Evolutionary conservation across 352 stramenopile genomes (phyloP).

Genomic region (Peronospora destructor): DNA sequence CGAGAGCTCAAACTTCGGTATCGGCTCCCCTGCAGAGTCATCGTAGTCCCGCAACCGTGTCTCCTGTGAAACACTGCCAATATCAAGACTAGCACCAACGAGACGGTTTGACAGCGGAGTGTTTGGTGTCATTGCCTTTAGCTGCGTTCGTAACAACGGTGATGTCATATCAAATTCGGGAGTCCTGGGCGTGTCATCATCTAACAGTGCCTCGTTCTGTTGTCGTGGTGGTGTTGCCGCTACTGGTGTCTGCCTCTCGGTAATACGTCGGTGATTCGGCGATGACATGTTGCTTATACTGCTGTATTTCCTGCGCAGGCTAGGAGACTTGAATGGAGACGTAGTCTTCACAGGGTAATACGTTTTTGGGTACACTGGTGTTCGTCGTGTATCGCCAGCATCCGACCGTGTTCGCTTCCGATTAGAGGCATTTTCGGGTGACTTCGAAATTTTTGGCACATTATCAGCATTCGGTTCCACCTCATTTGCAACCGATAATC

Average conservation of each 20-base stretch:
- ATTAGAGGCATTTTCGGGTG: constrained; percentile 21
- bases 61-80: constrained; percentile 67
- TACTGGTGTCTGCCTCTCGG: constrained; percentile 10
- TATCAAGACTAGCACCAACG: constrained; percentile 64
- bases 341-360: constrained; percentile 29
- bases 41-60: constrained; percentile 59
- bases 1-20: constrained; percentile 67
- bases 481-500: constrained; percentile 22
- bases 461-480: constrained; percentile 6
- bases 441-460: constrained; percentile 5
- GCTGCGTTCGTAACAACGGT: constrained; percentile 64
- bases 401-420: constrained; percentile 48
- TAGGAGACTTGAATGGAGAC: constrained; percentile 34
- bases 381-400: constrained; percentile 14
- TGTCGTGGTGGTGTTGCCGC: constrained; percentile 21
- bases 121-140: constrained; percentile 79
- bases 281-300: constrained; percentile 44
- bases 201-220: constrained; percentile 28
- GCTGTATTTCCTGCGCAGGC: constrained; percentile 66
- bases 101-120: constrained; percentile 81
- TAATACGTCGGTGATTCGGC: constrained; percentile 20
- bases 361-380: constrained; percentile 44
- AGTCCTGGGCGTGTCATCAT: constrained; percentile 54
- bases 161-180: constrained; percentile 68
- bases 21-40: constrained; percentile 54